phyloP scores from a whole-genome alignment of 2,329 filamentous ascomycete genomes.

The Colletotrichum incanum region DNA sequence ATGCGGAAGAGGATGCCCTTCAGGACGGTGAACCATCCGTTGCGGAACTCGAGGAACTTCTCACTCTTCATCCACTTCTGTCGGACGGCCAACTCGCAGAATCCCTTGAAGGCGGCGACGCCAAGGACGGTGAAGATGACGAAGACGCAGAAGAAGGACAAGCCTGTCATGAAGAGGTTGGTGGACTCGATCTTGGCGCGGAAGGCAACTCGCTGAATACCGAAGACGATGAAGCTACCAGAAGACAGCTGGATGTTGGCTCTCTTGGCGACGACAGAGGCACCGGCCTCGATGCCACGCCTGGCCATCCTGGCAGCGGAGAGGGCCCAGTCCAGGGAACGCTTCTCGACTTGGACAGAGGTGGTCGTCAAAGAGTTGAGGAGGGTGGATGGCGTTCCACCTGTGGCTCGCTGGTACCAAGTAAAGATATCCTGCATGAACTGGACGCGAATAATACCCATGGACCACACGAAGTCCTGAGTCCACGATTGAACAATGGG shows the following conservation, averaged over 20 bases:
- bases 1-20: slow-evolving; percentile 95
- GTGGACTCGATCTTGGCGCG: slow-evolving; percentile 87
- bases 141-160: slow-evolving; percentile 91
- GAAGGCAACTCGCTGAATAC: slow-evolving; percentile 93
- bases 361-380: slow-evolving; percentile 81
- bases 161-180: slow-evolving; percentile 93
- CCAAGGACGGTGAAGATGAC: slow-evolving; percentile 81
- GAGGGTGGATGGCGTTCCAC: slow-evolving; percentile 85
- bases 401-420: slow-evolving; percentile 96
- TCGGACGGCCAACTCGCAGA: slow-evolving; percentile 83
- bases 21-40: slow-evolving; percentile 92
- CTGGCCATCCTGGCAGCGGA: slow-evolving; percentile 58
- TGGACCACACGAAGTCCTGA: slow-evolving; percentile 98
- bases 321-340: slow-evolving; percentile 56
- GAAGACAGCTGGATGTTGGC: slow-evolving; percentile 68
- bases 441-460: slow-evolving; percentile 91
- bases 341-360: slow-evolving; percentile 88
- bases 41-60: slow-evolving; percentile 93
- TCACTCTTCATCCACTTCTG: slow-evolving; percentile 85
- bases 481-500: slow-evolving; percentile 95
- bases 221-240: slow-evolving; percentile 77
- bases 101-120: slow-evolving; percentile 84
- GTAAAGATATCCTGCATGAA: slow-evolving; percentile 92
- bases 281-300: slow-evolving; percentile 59
- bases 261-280: slow-evolving; percentile 64